Evolutionary conservation across 1,284 basidiomycete genomes (phyloP).

Genomic region (Xanthoconium separans): DNA sequence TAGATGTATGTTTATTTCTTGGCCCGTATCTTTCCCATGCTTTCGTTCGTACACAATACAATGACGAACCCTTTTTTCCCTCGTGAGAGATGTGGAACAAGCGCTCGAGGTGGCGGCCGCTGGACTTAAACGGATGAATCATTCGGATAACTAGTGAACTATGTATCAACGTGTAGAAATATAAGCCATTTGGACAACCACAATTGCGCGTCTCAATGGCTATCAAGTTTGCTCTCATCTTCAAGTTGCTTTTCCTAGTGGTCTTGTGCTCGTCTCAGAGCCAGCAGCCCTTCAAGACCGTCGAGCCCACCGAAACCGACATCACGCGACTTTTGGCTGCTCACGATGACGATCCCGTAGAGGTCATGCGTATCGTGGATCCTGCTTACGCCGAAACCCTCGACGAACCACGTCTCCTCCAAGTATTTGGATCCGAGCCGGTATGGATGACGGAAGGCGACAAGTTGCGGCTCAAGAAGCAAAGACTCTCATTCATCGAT

Average conservation of each 20-base stretch:
- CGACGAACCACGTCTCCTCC: slow-evolving; percentile 22
- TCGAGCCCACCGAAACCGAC: background rate
- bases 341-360: slow-evolving; percentile 18
- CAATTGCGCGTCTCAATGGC: background rate
- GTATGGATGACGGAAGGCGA: slow-evolving; percentile 26
- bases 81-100: slow-evolving; percentile 64
- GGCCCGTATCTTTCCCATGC: too few species aligned
- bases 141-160: too few species aligned
- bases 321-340: slow-evolving; percentile 7
- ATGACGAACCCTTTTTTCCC: too few species aligned
- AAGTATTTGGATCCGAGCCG: slow-evolving; percentile 19
- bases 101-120: slow-evolving; percentile 56
- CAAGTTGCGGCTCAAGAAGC: slow-evolving; percentile 16
- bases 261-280: background rate
- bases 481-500: slow-evolving; percentile 21
- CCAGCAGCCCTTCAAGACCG: background rate
- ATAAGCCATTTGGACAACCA: too few species aligned
- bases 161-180: background rate
- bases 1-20: too few species aligned
- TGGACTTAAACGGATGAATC: slow-evolving; percentile 5
- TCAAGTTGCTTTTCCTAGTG: background rate
- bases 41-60: too few species aligned
- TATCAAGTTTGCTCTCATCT: background rate
- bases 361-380: slow-evolving; percentile 21
- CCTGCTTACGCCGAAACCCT: slow-evolving; percentile 15